Percentiles rank a stretch among this genome's conserved stretches.
phyloP scores from a whole-genome alignment of 352 stramenopile species.

The Elongisporangium prolatum region DNA sequence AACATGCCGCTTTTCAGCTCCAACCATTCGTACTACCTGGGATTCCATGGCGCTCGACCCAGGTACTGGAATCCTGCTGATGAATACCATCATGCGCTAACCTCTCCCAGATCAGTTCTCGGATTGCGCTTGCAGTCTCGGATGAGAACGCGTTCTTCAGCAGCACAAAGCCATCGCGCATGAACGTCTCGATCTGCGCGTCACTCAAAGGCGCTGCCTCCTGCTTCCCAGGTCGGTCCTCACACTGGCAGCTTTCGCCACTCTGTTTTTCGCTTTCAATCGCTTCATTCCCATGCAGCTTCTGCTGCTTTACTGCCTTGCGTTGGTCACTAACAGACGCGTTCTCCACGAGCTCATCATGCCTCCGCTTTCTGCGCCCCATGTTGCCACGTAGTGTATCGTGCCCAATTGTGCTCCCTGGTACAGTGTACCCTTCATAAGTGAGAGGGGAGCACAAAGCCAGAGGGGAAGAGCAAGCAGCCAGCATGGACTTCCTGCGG shows the following conservation, averaged over 20 bases:
- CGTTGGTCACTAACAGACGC: neutral
- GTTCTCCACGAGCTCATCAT: neutral
- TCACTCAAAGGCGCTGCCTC: slow-evolving; percentile 21
- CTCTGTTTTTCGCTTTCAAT: neutral
- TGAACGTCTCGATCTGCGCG: slow-evolving; percentile 40
- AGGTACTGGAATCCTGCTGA: slow-evolving; percentile 30
- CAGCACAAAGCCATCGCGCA: slow-evolving; percentile 68
- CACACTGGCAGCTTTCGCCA: neutral
- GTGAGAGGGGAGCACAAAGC: too few relatives aligned
- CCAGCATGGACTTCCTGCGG: slow-evolving; percentile 89
- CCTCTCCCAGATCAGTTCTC: slow-evolving; percentile 41
- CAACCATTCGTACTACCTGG: slow-evolving; percentile 25
- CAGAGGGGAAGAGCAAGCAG: neutral
- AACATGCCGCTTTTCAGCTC: neutral
- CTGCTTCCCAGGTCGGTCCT: neutral
- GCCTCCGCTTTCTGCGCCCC: neutral
- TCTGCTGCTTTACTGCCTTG: neutral
- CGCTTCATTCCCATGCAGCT: neutral
- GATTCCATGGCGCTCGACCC: slow-evolving; percentile 56
- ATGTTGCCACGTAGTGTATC: neutral
- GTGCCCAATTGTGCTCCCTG: neutral
- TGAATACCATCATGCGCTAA: slow-evolving; percentile 30
- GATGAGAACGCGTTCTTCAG: slow-evolving; percentile 43
- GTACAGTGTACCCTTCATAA: neutral
- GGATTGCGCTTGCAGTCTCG: slow-evolving; percentile 33